Percentiles rank a stretch among this genome's conserved stretches.
Conservation (phyloP, 768 basidiomycete species). For the Jaapia argillacea region DNA sequence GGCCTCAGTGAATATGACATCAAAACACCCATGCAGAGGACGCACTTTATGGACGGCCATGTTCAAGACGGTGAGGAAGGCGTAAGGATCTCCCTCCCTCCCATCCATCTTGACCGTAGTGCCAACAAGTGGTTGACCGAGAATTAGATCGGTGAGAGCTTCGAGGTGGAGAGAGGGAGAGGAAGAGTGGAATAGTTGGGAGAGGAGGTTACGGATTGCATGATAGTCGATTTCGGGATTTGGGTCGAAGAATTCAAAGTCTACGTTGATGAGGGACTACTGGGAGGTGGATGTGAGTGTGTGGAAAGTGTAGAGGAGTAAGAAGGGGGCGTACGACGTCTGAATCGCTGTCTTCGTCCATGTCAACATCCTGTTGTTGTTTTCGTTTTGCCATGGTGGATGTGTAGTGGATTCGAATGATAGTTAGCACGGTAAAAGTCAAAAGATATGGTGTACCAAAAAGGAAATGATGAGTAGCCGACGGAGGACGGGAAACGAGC, state of each 20-base stretch:
- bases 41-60: conserved; percentile 56
- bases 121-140: conserved; percentile 68
- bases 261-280: conserved; percentile 70
- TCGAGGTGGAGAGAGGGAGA: conserved; percentile 61
- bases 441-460: too few species aligned
- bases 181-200: conserved; percentile 66
- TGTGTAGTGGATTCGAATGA: too few species aligned
- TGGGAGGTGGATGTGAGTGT: conserved; percentile 9
- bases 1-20: not conserved
- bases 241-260: conserved; percentile 91
- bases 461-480: too few species aligned
- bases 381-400: conserved; percentile 12
- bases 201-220: conserved; percentile 66
- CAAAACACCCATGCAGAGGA: conserved; percentile 3
- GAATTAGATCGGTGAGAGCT: conserved; percentile 70
- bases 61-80: conserved; percentile 78
- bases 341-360: conserved; percentile 27
- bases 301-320: conserved; percentile 3
- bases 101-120: conserved; percentile 92
- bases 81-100: conserved; percentile 83
- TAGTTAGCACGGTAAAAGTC: too few species aligned
- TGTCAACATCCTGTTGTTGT: conserved; percentile 12
- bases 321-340: conserved; percentile 30
- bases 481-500: too few species aligned
- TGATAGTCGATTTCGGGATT: conserved; percentile 77